Evolutionary conservation across 805 yeast genomes (phyloP).

Genomic region (Alloascoidea hylecoeti): DNA sequence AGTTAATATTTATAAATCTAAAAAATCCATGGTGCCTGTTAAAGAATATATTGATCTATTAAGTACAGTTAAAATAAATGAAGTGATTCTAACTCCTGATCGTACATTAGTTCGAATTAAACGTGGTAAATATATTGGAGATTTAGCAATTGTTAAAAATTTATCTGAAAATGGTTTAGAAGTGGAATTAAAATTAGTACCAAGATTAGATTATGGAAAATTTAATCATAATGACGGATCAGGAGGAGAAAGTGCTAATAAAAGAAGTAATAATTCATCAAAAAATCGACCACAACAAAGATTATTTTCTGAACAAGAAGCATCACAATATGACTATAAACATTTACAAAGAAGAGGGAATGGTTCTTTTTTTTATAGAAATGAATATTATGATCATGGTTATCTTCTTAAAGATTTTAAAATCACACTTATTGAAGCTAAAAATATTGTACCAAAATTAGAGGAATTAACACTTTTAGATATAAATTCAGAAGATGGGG

Average conservation of each 20-base stretch:
- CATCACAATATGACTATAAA: conserved; percentile 67
- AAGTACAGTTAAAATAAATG: conserved; percentile 80
- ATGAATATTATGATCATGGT: conserved; percentile 86
- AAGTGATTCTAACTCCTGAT: conserved; percentile 82
- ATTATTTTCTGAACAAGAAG: conserved; percentile 80
- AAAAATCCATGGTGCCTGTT: conserved; percentile 82
- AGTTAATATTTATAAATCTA: conserved; percentile 65
- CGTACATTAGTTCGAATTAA: conserved; percentile 83
- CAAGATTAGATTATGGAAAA: conserved; percentile 85
- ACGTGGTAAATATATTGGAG: conserved; percentile 86
- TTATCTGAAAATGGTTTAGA: conserved; percentile 91
- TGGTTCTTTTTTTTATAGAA: conserved; percentile 53
- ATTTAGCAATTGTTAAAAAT: conserved; percentile 85
- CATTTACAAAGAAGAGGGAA: conserved; percentile 48
- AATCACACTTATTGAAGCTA: conserved; percentile 66
- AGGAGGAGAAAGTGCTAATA: conserved; percentile 38
- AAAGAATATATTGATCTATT: conserved; percentile 88
- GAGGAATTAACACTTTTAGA: conserved; percentile 80
- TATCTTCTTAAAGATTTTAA: conserved; percentile 78
- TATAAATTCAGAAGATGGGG: conserved; percentile 65
- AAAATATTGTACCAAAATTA: conserved; percentile 53
- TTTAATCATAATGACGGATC: conserved; percentile 20
- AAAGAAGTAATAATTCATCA: conserved; percentile 32
- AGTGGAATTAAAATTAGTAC: conserved; percentile 85
- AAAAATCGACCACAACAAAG: conserved; percentile 75